These are phyloP conservation scores for Trametes pubescens DNA, from an alignment of 1,284 basidiomycete species.

Conservation along the genomic window DNA sequence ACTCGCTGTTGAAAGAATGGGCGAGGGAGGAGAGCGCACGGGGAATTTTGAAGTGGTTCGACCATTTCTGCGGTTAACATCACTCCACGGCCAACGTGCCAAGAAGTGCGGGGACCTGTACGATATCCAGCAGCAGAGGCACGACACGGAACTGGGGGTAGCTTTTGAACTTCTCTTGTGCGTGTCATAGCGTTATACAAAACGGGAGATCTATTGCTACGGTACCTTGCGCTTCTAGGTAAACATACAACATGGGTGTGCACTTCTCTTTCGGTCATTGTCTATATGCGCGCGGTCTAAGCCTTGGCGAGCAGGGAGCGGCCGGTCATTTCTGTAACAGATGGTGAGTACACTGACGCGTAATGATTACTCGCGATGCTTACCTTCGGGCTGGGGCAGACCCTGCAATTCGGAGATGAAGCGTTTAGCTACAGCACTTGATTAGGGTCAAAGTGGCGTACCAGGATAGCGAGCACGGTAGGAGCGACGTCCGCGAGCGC, in stretches of 20 bases:
- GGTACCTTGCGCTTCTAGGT: conserved; percentile 14
- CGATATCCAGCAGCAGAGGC: not conserved
- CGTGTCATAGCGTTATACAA: not conserved
- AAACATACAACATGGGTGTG: conserved; percentile 18
- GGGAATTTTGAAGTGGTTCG: conserved; percentile 44
- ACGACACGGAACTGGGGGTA: not conserved
- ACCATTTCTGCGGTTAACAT: conserved; percentile 13
- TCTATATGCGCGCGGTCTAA: conserved; percentile 22
- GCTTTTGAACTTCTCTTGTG: not conserved
- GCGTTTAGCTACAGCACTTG: not conserved
- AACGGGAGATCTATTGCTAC: conserved; percentile 7
- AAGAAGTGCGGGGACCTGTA: not conserved
- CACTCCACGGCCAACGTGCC: too few relatives aligned
- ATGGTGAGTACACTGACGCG: conserved; percentile 15
- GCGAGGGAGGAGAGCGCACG: conserved; percentile 64
- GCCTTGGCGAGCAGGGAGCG: conserved; percentile 57
- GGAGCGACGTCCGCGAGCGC: conserved; percentile 90
- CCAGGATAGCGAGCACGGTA: conserved; percentile 82
- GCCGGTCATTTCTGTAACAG: conserved; percentile 61
- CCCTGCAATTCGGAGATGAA: conserved; percentile 45
- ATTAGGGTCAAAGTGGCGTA: conserved; percentile 16
- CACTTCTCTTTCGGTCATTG: conserved; percentile 17
- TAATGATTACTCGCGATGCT: conserved; percentile 30
- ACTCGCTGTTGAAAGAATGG: conserved; percentile 50
- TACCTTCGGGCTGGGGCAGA: conserved; percentile 66